phyloP scores from a whole-genome alignment of 2,329 filamentous ascomycete genomes.

The Trichophaea hybrida region DNA sequence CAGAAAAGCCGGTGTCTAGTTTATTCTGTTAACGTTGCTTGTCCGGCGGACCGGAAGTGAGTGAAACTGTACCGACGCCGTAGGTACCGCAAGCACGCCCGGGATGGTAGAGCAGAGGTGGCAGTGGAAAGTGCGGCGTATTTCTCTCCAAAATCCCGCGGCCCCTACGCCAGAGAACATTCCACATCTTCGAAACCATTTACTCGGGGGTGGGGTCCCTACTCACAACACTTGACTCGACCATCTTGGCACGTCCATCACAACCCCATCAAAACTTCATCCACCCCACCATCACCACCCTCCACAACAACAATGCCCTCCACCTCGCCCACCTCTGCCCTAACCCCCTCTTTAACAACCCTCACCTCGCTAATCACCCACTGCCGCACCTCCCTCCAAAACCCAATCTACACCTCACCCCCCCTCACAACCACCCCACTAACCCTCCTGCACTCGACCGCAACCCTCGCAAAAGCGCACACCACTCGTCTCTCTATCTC shows the following conservation, averaged over 20 bases:
- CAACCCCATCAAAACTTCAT: background rate
- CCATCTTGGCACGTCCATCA: background rate
- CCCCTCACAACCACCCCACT: constrained; percentile 6
- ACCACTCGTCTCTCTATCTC: constrained; percentile 21
- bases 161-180: too few species aligned
- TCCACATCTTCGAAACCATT: too few species aligned
- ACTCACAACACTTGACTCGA: background rate
- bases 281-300: constrained; percentile 1
- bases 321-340: background rate
- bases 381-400: constrained; percentile 12
- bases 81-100: too few species aligned
- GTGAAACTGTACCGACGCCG: too few species aligned
- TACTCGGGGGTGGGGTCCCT: too few species aligned
- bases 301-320: background rate
- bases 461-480: constrained; percentile 11
- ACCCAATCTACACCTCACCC: constrained; percentile 19
- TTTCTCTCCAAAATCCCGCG: too few species aligned
- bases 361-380: constrained; percentile 13
- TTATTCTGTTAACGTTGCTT: too few species aligned
- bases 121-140: too few species aligned
- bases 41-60: too few species aligned
- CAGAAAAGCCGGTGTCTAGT: too few species aligned
- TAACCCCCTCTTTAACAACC: constrained; percentile 7
- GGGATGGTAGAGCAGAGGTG: too few species aligned
- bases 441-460: constrained; percentile 1